phyloP scores from a whole-genome alignment of 1,284 basidiomycete species.

The Clitocybe nebularis region DNA sequence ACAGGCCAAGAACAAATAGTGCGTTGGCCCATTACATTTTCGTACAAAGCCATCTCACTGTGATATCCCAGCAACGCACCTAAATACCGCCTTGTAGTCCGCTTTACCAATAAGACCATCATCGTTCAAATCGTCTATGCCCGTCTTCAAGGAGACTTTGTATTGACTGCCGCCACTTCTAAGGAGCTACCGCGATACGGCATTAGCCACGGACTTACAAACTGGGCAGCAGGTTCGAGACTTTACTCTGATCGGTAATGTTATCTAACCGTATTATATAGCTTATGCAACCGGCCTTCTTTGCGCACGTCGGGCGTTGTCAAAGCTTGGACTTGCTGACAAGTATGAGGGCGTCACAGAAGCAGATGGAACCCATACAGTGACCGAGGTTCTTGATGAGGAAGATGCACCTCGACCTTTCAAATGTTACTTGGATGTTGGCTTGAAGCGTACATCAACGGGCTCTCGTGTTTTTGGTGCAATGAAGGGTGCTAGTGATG shows the following conservation, averaged over 20 bases:
- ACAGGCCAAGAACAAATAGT: conserved; percentile 99
- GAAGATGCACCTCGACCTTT: conserved; percentile 97
- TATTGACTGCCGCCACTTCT: conserved; percentile 85
- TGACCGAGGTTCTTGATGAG: conserved; percentile 84
- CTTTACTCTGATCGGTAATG: conserved; percentile 1
- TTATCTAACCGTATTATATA: conserved; percentile 23
- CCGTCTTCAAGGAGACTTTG: conserved; percentile 95
- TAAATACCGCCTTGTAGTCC: conserved; percentile 98
- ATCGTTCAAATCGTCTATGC: conserved; percentile 95
- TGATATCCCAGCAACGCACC: conserved; percentile 70
- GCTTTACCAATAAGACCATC: conserved; percentile 93
- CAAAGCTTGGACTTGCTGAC: conserved; percentile 95
- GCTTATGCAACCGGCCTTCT: conserved; percentile 99
- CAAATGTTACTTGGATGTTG: conserved; percentile 98
- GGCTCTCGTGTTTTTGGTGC: conserved; percentile 98
- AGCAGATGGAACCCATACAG: conserved; percentile 82
- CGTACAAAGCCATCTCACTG: neutral
- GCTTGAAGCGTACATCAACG: conserved; percentile 96
- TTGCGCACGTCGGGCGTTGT: conserved; percentile 90
- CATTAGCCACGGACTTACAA: conserved; percentile 97
- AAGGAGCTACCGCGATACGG: conserved; percentile 94
- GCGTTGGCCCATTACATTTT: conserved; percentile 21
- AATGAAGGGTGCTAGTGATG: conserved; percentile 98
- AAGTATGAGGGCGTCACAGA: conserved; percentile 97
- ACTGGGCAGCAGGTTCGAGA: conserved; percentile 92